phyloP scores from a whole-genome alignment of 2,329 filamentous ascomycete genomes.

The Hymenoscyphus linearis region DNA sequence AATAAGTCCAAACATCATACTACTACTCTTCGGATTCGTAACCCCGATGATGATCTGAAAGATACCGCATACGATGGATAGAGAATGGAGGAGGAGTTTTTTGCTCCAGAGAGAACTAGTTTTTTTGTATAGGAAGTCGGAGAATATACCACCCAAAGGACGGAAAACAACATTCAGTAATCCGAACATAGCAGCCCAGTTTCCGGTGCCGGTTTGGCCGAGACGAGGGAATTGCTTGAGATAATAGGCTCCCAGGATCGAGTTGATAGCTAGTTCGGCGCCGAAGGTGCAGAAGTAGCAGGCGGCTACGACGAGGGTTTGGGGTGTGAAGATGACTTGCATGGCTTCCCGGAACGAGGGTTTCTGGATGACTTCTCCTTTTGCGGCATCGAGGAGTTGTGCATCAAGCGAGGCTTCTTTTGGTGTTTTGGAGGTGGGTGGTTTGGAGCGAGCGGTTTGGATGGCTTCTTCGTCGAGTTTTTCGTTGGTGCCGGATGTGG shows the following conservation, averaged over 20 bases:
- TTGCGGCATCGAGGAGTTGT: slow-evolving; percentile 48
- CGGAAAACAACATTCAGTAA: slow-evolving; percentile 66
- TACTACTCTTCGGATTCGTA: slow-evolving; percentile 54
- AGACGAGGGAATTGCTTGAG: slow-evolving; percentile 54
- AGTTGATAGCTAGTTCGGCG: slow-evolving; percentile 57
- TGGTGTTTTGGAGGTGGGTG: slow-evolving; percentile 28
- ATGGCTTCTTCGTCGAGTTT: slow-evolving; percentile 44
- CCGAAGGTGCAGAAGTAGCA: slow-evolving; percentile 62
- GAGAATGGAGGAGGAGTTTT: slow-evolving; percentile 54
- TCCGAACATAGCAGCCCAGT: slow-evolving; percentile 70
- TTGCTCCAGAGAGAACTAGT: slow-evolving; percentile 54
- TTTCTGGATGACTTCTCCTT: slow-evolving; percentile 47
- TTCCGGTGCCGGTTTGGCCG: slow-evolving; percentile 49
- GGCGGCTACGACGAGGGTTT: slow-evolving; percentile 49
- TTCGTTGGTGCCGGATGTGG: slow-evolving; percentile 34
- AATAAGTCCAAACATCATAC: slow-evolving; percentile 70
- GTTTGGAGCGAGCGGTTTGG: slow-evolving; percentile 37
- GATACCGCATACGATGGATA: slow-evolving; percentile 50
- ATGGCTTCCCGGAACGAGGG: slow-evolving; percentile 49
- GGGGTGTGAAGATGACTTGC: slow-evolving; percentile 43
- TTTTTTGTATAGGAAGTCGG: slow-evolving; percentile 36
- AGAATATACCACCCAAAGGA: slow-evolving; percentile 56
- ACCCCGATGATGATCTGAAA: slow-evolving; percentile 60
- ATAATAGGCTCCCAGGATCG: slow-evolving; percentile 54
- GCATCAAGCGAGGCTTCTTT: slow-evolving; percentile 42